A percentile compares a stretch with the other conserved stretches of the same genome.
Conservation (phyloP, 345 rosid genomes). For the Hibiscus syriacus region DNA sequence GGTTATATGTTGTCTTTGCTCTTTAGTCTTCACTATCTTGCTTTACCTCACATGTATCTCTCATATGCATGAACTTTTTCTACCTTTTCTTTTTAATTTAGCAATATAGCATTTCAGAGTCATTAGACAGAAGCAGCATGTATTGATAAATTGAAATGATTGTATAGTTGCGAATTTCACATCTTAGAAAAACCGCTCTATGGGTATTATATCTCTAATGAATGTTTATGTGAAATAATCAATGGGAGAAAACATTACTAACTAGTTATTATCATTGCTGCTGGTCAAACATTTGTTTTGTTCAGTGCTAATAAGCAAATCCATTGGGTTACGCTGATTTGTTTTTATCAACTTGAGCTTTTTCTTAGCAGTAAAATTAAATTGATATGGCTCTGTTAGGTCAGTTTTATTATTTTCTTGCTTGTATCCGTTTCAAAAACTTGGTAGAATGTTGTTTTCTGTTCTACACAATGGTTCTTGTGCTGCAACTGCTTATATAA, state of each 20-base stretch:
- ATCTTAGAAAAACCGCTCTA: not conserved
- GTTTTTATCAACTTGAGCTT: not conserved
- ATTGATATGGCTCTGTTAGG: not conserved
- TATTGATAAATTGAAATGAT: not conserved
- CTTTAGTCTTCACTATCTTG: not conserved
- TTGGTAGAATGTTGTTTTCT: not conserved
- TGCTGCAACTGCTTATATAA: not conserved
- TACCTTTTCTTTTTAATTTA: not conserved
- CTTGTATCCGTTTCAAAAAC: not conserved
- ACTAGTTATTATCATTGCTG: not conserved
- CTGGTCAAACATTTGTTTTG: not conserved
- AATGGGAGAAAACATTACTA: not conserved
- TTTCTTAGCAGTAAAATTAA: not conserved
- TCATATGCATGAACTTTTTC: not conserved
- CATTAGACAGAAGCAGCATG: not conserved
- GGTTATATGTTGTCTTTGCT: not conserved
- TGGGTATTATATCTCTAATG: not conserved
- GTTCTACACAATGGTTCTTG: not conserved
- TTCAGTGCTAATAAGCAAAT: not conserved
- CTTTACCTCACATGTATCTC: not conserved
- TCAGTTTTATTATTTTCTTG: not conserved
- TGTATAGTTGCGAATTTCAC: not conserved
- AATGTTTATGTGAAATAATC: not conserved
- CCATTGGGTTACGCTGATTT: not conserved
- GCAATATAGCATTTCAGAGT: not conserved